A percentile compares a stretch with the other conserved stretches of the same genome.
phyloP scores from a whole-genome alignment of 139 green algal species.

The Coelastrella sp. region DNA sequence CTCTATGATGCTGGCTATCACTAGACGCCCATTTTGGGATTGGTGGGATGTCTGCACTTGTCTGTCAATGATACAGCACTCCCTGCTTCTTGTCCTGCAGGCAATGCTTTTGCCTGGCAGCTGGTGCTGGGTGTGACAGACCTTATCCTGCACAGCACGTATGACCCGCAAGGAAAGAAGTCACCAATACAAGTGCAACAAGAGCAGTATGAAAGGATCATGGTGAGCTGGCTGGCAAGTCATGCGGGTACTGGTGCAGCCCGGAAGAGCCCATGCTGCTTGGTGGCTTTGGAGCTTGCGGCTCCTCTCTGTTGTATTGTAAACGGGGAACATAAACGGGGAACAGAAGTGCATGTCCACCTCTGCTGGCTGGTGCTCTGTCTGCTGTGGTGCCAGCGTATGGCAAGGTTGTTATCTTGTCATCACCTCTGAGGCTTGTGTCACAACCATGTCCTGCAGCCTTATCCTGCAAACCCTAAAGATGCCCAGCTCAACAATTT shows the following conservation, averaged over 20 bases:
- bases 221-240: not conserved
- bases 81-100: slow-evolving; percentile 3
- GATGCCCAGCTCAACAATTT: slow-evolving; percentile 97
- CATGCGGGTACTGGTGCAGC: not conserved
- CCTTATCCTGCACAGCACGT: slow-evolving; percentile 38
- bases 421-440: too few species aligned
- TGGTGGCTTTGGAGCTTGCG: too few species aligned
- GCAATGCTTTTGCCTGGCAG: slow-evolving; percentile 33
- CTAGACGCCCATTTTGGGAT: too few species aligned
- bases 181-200: not conserved
- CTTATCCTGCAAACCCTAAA: slow-evolving; percentile 70
- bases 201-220: not conserved
- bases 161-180: slow-evolving; percentile 3
- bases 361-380: not conserved
- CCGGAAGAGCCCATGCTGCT: too few species aligned
- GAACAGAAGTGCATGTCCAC: not conserved
- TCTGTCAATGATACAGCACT: not conserved
- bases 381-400: not conserved
- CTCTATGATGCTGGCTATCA: too few species aligned
- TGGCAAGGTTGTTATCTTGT: too few species aligned
- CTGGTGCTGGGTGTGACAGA: slow-evolving; percentile 15
- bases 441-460: not conserved
- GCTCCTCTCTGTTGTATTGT: not conserved
- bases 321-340: not conserved
- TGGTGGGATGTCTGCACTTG: too few species aligned